Evolutionary conservation across 2,329 filamentous ascomycete genomes (phyloP).

Genomic region (Penicillium concentricum): DNA sequence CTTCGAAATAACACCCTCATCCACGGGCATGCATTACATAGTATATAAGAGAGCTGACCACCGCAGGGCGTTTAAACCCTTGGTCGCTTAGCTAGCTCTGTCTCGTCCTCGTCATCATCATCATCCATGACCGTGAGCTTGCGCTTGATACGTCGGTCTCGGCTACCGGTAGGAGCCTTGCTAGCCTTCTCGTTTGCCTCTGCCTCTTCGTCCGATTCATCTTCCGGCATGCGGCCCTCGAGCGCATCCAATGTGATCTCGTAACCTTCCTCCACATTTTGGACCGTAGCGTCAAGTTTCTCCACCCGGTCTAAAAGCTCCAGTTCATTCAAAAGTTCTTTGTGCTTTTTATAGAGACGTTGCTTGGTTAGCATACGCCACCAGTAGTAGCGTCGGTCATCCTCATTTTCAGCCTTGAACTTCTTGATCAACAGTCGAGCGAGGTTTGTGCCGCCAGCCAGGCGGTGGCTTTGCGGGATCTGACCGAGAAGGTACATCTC

Average conservation of each 20-base stretch:
- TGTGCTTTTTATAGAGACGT: slow-evolving; percentile 60
- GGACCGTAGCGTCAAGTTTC: slow-evolving; percentile 59
- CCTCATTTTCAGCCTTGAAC: slow-evolving; percentile 48
- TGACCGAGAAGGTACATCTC: slow-evolving; percentile 62
- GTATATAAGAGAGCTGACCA: not conserved
- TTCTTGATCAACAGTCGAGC: slow-evolving; percentile 51
- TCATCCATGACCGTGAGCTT: slow-evolving; percentile 24
- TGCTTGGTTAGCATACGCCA: slow-evolving; percentile 65
- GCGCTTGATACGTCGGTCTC: slow-evolving; percentile 19
- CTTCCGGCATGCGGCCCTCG: slow-evolving; percentile 17
- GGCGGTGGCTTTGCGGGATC: slow-evolving; percentile 52
- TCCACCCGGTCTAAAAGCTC: slow-evolving; percentile 57
- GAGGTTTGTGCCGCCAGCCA: slow-evolving; percentile 50
- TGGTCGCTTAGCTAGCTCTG: slow-evolving; percentile 32
- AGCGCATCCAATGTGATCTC: slow-evolving; percentile 50
- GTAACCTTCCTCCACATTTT: slow-evolving; percentile 60
- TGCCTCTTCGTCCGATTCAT: slow-evolving; percentile 11
- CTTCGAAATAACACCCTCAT: not conserved
- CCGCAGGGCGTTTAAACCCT: slow-evolving; percentile 26
- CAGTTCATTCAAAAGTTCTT: slow-evolving; percentile 59
- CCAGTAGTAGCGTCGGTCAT: slow-evolving; percentile 63
- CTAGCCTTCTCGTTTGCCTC: not conserved
- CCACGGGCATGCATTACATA: slow-evolving; percentile 2
- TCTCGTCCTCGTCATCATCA: slow-evolving; percentile 28
- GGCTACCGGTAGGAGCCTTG: slow-evolving; percentile 10